Conservation (phyloP, 441 rosid species). For the Euphorbia celastroides region DNA sequence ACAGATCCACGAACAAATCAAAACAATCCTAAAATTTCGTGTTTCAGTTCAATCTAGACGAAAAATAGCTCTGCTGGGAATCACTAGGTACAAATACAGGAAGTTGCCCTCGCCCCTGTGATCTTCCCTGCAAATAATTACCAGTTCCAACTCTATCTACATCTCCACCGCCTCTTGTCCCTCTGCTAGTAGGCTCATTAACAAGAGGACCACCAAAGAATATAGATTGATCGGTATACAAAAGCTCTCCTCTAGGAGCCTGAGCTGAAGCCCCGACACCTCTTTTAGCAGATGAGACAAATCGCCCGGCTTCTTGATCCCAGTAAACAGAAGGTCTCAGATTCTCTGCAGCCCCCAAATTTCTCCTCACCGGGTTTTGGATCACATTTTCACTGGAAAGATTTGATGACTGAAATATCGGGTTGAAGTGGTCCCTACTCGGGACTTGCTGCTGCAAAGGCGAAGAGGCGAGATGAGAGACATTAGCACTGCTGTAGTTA, state of each 20-base stretch:
- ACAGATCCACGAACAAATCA: conserved; percentile 10
- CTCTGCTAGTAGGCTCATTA: conserved; percentile 40
- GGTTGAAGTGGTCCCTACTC: conserved; percentile 69
- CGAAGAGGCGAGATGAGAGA: conserved; percentile 37
- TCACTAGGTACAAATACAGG: conserved; percentile 86
- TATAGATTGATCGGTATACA: conserved; percentile 52
- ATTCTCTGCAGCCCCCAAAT: conserved; percentile 28
- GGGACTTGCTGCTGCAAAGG: conserved; percentile 38
- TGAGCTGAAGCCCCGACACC: conserved; percentile 28
- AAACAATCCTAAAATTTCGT: conserved; percentile 1
- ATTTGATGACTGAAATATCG: conserved; percentile 54
- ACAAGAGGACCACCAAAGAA: conserved; percentile 60
- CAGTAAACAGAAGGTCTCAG: conserved; percentile 60
- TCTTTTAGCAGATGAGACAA: conserved; percentile 47
- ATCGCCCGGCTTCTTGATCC: conserved; percentile 90
- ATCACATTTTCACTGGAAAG: conserved; percentile 19
- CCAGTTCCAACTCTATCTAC: conserved; percentile 36
- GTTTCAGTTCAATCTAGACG: conserved; percentile 40
- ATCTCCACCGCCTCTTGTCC: conserved; percentile 27
- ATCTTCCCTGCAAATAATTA: conserved; percentile 56
- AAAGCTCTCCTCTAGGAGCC: conserved; percentile 47
- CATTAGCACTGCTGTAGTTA: conserved; percentile 52
- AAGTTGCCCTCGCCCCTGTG: conserved; percentile 74
- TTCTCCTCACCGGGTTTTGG: conserved; percentile 30
- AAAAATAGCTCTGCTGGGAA: conserved; percentile 43